Percentiles rank a stretch among this genome's conserved stretches.
phyloP scores from a whole-genome alignment of 768 basidiomycete genomes.

The Lactifluus volemus region DNA sequence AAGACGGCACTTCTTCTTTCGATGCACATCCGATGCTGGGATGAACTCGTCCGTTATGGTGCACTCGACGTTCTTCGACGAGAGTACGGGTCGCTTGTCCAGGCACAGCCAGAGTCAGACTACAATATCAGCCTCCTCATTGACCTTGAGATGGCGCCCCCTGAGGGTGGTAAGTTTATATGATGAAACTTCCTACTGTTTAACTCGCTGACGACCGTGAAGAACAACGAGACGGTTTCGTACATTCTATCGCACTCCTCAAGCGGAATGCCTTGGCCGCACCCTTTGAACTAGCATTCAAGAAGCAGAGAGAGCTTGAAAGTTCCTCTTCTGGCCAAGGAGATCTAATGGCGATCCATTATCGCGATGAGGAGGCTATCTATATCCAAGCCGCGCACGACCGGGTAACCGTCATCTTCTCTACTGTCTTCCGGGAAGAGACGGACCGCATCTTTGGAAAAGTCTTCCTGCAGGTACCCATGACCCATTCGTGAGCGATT shows the following conservation, averaged over 20 bases:
- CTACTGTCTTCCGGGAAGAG: conserved; percentile 93
- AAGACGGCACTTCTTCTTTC: conserved; percentile 80
- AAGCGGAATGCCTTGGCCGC: conserved; percentile 94
- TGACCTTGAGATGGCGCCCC: conserved; percentile 79
- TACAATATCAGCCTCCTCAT: conserved; percentile 84
- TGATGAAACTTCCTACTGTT: not conserved
- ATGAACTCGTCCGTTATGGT: conserved; percentile 82
- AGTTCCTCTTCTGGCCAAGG: conserved; percentile 56
- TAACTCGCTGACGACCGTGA: conserved; percentile 9
- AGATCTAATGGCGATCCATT: conserved; percentile 87
- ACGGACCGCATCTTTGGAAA: conserved; percentile 96
- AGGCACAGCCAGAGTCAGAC: conserved; percentile 66
- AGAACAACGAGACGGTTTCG: conserved; percentile 76
- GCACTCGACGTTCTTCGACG: conserved; percentile 68
- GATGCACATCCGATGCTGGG: conserved; percentile 97
- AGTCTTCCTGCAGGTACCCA: conserved; percentile 86
- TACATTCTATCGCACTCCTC: conserved; percentile 73
- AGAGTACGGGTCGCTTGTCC: conserved; percentile 73
- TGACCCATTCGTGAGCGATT: conserved; percentile 4
- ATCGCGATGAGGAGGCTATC: conserved; percentile 95
- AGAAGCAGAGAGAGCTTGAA: conserved; percentile 76
- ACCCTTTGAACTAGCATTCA: conserved; percentile 87
- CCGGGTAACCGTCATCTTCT: conserved; percentile 96
- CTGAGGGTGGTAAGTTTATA: conserved; percentile 59
- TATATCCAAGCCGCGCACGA: conserved; percentile 90